Evolutionary conservation across 2,329 filamentous ascomycete species (phyloP), one percentile per base, ranked within the genome.

Genomic region (Monosporascus sp.): DNA sequence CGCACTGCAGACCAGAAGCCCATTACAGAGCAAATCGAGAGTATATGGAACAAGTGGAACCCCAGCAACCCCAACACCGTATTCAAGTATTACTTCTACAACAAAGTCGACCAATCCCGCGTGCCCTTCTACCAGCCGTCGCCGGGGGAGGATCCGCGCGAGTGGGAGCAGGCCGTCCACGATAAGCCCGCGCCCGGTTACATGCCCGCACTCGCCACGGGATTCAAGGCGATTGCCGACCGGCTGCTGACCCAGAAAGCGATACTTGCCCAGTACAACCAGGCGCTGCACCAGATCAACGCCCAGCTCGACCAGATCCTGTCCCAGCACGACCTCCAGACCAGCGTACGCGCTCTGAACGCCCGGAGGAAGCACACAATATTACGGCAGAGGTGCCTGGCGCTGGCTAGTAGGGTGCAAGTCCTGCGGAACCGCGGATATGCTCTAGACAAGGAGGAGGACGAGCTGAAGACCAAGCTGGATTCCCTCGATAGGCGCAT

Each of bases 81-180:
- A 27, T 91, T 94, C 74, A 88, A 90, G 69, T 78, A 88, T 66
- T 93, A 93, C 75, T 90, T 94, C 69, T 95, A 94, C 78, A 94
- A 94, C 73, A 85, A 89, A 60, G 88, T 92, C 58, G 85, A 88
- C 58, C 83, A 88, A 63, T 81, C 83, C 50, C 80, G 81, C 66
- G 85, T 87, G n/a, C 88, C 88, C 11, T 91, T 88, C 69, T 92
- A 88, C 70, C 82, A 85, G 58, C 88, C 88, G 2, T 77, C 81
- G 17, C 75, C 84, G 1, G 77, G 82, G 60, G 90, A 94, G 66
- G 85, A 92, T 65, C 82, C 86, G 38, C 81, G 83, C 59, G 88
- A 89, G 65, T 95, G 89, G 88, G 90, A 95, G 65, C 88, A 91
- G 62, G 90, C 90, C 0, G 79, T 93, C 27, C 82, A 87, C 60